Evolutionary conservation across 495 filamentous ascomycete species (phyloP).

Genomic region (Trichoderma reesei): DNA sequence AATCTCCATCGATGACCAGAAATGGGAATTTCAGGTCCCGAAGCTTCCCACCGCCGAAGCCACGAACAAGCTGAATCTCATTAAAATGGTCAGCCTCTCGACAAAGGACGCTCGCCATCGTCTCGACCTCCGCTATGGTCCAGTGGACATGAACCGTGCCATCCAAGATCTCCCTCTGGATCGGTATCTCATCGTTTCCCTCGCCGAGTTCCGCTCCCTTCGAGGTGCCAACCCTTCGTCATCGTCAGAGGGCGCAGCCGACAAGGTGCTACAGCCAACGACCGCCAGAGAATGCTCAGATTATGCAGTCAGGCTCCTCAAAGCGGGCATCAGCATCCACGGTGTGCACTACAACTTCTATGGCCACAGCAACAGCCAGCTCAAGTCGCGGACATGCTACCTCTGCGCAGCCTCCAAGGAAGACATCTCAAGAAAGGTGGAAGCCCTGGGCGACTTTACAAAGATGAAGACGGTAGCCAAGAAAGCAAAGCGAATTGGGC

Average conservation of each 20-base stretch:
- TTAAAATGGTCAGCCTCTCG: conserved; percentile 26
- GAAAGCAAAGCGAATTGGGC: conserved; percentile 40
- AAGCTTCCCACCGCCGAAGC: conserved; percentile 20
- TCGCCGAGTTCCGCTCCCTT: conserved; percentile 30
- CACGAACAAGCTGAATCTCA: conserved; percentile 18
- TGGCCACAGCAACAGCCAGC: conserved; percentile 44
- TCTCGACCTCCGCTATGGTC: conserved; percentile 23
- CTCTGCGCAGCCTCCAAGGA: conserved; percentile 32
- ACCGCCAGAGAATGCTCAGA: conserved; percentile 31
- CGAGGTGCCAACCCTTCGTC: conserved; percentile 12
- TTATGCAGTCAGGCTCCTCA: conserved; percentile 32
- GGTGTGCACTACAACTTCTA: conserved; percentile 38
- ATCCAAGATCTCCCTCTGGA: conserved; percentile 20
- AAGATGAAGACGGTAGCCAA: conserved; percentile 45
- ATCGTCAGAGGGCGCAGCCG: background rate
- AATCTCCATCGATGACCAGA: conserved; percentile 21
- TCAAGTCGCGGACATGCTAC: conserved; percentile 39
- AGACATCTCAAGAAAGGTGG: conserved; percentile 28
- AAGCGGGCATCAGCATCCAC: conserved; percentile 31
- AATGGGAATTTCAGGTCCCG: conserved; percentile 25
- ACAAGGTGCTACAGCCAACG: conserved; percentile 17
- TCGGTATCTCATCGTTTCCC: conserved; percentile 29
- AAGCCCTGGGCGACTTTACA: conserved; percentile 37
- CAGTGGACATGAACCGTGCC: conserved; percentile 26
- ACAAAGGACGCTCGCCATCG: conserved; percentile 21